Evolutionary conservation across 768 basidiomycete species (phyloP), one percentile per base, ranked within the genome.

Genomic region (Hericium rajendrae): DNA sequence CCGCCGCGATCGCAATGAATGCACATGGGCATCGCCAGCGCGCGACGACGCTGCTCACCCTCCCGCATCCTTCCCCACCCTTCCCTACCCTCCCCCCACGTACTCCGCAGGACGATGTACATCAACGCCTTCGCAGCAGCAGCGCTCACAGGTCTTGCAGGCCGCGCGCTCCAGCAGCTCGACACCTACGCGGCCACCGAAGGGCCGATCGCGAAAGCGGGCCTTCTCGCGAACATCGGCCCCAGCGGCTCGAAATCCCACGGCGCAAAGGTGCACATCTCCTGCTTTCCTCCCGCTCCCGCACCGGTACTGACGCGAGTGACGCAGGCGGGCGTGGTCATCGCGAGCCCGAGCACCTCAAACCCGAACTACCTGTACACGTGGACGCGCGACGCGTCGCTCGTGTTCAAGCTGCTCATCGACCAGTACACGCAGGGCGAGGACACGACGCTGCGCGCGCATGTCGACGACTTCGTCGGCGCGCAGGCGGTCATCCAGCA

Each of bases 381-480:
- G 2, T 91, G 88, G 88, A 78, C 77, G 11, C 81, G 88, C 49
- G 88, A 91, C 70, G 77, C 85, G 37, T 78, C 86, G 2, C 74
- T 89, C 55, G 85, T 86, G 0, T 84, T 82, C 73, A 85, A 88
- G 77, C 68, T 61, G 3, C 67, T 81, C 64, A 67, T 80, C 57
- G 79, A 80, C 64, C 74, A 76, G 63, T 83, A 75, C 60, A 76
- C 77, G 8, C 69, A 70, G 22, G 83, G 80, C 3, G 69, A 76
- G 53, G 84, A 87, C 43, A 46, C 43, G 43, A 71, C 75, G 8
- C 72, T 85, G 39, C 71, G 77, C 11, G 57, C 64, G 3, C 74
- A 75, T 37, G 83, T 89, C 60, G 80, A 86, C 61, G 64, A 77
- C 38, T 91, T 79, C 63, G 73, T 87, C 48, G 59, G 72, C 15